Base-by-base conservation (phyloP, 1,139 yeast species). In the Geotrichum fermentans region DNA sequence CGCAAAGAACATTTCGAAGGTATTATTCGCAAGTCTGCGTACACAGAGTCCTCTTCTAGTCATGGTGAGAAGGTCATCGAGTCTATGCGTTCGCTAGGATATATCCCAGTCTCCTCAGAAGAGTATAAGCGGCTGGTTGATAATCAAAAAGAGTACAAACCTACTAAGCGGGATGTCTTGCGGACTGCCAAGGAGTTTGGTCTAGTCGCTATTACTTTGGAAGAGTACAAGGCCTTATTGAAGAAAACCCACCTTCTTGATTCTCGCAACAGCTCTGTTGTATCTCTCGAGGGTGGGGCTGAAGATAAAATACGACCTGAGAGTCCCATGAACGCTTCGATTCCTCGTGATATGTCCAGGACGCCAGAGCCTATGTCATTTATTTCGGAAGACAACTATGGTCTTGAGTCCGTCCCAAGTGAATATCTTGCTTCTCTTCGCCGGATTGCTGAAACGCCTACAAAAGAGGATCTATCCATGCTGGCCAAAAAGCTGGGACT, bases 101-200 rank as follows among this genome's bases (percentile, higher is more conserved):
- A 61, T 43, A 63, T 66, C 20, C 65, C 68, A 8, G 64, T 69
- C 11, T 59, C 69, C 7, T 58, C 57, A 20, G 71, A 66, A 36
- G 72, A 69, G 51, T 68, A 67, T 53, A 62, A 64, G 51, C 60
- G 66, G 16, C 58, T 68, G 34, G 52, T 66, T 20, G 63, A 62
- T 14, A 58, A 60, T 41, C 69, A 64, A 51, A 58, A 59, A 41
- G 66, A 64, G 17, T 64, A 62, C 49, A 63, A 63, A 39, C 71
- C 71, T 3, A 62, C 70, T 4, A 62, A 61, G 50, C 63, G 68
- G 5, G 73, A 70, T 37, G 60, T 69, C 28, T 55, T 65, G 18
- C 59, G 67, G 29, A 61, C 66, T 10, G 73, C 73, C 10, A 64
- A 65, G 50, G 64, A 65, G 8, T 59, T 65, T 50, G 77, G 75